phyloP scores from a whole-genome alignment of 2,329 filamentous ascomycete species.

The Cryoendolithus antarcticus region DNA sequence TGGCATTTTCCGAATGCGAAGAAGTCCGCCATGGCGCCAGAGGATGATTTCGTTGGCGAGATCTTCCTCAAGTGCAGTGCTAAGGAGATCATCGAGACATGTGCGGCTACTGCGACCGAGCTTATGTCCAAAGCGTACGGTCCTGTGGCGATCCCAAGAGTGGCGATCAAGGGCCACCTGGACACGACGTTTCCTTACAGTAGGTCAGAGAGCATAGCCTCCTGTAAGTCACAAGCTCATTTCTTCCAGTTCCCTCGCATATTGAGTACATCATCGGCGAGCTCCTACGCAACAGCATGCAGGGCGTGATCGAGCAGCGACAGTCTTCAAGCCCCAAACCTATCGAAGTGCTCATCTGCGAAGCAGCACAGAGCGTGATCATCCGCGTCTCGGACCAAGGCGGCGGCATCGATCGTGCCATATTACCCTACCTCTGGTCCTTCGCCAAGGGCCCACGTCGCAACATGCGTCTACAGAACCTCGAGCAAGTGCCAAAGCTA shows the following conservation, averaged over 20 bases:
- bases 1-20: slow-evolving; percentile 79
- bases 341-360: slow-evolving; percentile 88
- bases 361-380: slow-evolving; percentile 87
- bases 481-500: slow-evolving; percentile 77
- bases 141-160: slow-evolving; percentile 60
- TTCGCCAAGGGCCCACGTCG: slow-evolving; percentile 87
- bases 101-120: slow-evolving; percentile 61
- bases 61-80: slow-evolving; percentile 91
- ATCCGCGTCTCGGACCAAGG: slow-evolving; percentile 93
- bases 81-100: slow-evolving; percentile 74
- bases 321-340: slow-evolving; percentile 39
- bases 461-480: slow-evolving; percentile 65
- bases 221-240: no score
- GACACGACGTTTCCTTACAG: slow-evolving; percentile 87
- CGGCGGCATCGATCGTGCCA: slow-evolving; percentile 75
- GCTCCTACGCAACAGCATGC: slow-evolving; percentile 85
- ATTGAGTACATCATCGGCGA: slow-evolving; percentile 96
- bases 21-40: slow-evolving; percentile 43
- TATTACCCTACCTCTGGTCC: slow-evolving; percentile 86
- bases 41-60: slow-evolving; percentile 81
- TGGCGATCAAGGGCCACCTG: slow-evolving; percentile 72
- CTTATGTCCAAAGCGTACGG: slow-evolving; percentile 67
- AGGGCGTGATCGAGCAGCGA: slow-evolving; percentile 73
- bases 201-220: no score
- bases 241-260: slow-evolving; percentile 56